Evolutionary conservation across 331 rosid genomes (phyloP), one percentile per base, ranked within the genome.

Genomic region (Phaseolus coccineus): DNA sequence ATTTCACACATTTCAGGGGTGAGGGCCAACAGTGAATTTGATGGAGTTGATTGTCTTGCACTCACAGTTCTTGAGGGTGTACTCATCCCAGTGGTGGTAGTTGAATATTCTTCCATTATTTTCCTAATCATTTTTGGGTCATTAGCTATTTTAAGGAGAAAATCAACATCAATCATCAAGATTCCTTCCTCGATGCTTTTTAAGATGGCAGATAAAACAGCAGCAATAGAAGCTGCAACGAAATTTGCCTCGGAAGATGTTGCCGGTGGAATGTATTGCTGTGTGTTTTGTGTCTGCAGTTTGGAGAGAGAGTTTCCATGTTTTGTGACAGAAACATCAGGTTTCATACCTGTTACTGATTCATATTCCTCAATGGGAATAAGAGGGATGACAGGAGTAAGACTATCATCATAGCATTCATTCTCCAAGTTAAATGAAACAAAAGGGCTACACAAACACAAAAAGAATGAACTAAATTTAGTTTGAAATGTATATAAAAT

Each of bases 281-380:
- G 2, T 8, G 11, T 6, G 11, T 1, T 40, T 40, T 42, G 13
- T 9, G 48, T 42, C 48, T 42, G 3, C 48, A 42, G 13, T 8
- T 9, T 42, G 13, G 48, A 42, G 48, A 9, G 13, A 42, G 48
- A 42, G 48, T 42, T 3, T 42, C 12, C 13, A 55, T 1, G 81
- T 40, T 53, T 14, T 52, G 10, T 16, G 24, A 52, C 57, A 16
- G 3, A 6, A 2, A 5, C 25, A 52, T 16, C 57, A 16, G 0
- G 13, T 2, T 42, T 44, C 3, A 9, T 44, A 11, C 10, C 15
- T 11, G 13, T 10, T 28, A 22, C 50, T 2, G 55, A 48, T 52
- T 82, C 92, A 37, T 78, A 85, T 79, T 93, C 89, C 84, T 94
- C 97, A 73, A 87, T 87, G 6, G 93, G 94, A 77, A 67, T 83